These are phyloP conservation scores for Nitzschia sp. DNA, from an alignment of 108 stramenopile species.

Conservation along the genomic window DNA sequence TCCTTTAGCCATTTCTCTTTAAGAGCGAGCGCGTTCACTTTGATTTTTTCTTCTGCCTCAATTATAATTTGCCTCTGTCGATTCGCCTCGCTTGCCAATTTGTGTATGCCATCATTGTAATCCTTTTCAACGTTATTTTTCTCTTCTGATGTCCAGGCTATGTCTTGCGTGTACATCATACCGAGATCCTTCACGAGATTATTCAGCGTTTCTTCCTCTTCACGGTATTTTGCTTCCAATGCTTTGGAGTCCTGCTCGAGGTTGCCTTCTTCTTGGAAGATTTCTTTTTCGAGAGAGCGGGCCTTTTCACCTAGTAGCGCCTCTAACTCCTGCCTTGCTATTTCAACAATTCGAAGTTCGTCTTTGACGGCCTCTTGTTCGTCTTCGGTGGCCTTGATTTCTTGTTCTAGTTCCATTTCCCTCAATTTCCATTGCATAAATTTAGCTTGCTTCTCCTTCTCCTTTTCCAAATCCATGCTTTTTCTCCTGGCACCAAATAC, in stretches of 20 bases:
- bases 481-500: constrained; percentile 13
- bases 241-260: background rate
- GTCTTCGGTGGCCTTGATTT: constrained; percentile 12
- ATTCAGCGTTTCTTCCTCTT: constrained; percentile 5
- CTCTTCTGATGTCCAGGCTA: constrained; percentile 13
- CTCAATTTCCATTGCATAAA: constrained; percentile 22
- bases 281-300: background rate
- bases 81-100: background rate
- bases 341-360: background rate
- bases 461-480: constrained; percentile 14
- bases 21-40: background rate
- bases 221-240: background rate
- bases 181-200: constrained; percentile 5
- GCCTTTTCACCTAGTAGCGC: constrained; percentile 2
- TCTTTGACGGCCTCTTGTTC: constrained; percentile 3
- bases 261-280: background rate
- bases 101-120: background rate
- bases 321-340: background rate
- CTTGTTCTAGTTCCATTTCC: constrained; percentile 32
- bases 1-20: constrained; percentile 13
- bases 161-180: constrained; percentile 8
- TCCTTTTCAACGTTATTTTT: constrained; percentile 9
- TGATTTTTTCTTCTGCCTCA: constrained; percentile 4
- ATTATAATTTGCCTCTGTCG: background rate
- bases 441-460: constrained; percentile 19